Evolutionary conservation across 129 eudicot species (phyloP), one percentile per base, ranked within the genome.

Genomic region (Calendula officinalis): DNA sequence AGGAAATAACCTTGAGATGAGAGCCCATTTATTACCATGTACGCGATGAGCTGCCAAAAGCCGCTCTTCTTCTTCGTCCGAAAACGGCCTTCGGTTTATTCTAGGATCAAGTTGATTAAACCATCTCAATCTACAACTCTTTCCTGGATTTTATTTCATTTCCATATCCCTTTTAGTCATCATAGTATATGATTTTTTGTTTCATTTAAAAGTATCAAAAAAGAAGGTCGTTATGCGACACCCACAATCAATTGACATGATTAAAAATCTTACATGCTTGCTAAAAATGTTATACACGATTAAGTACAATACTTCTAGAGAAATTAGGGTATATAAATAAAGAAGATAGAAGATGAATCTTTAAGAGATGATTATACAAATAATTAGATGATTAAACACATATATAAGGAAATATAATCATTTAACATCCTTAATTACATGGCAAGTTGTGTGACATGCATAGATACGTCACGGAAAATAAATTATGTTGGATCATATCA

Each of bases 11-110:
- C 97, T 69, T 5, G 97, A 89, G 43, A 89, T 89, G 11, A 86
- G 85, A 8, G 97, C 97, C 97, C 97, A 89, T 78, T 89, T 89
- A 80, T 89, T 89, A 36, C 97, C 97, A 10, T 89, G 97, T 34
- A 89, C 56, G 41, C 83, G 73, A 60, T 89, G 97, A 44, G 97
- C 97, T 62, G 90, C 84, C 4, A 89, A 66, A 5, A 89, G 88
- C 61, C 81, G 77, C 67, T 78, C 88, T 70, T 89, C 97, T 58
- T 89, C 97, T 64, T 83, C 94, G 69, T 89, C 95, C 0, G 81
- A 62, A 59, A 89, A 85, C 2, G 95, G 97, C 55, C 77, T 76
- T 69, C 97, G 62, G 68, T 89, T 89, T 33, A 89, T 89, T 81
- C 97, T 76, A 11, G 97, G 97, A 56, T 89, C 97, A 6, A 89